Base-by-base conservation (phyloP, 768 basidiomycete species). In the Neoboletus subvelutipes region DNA sequence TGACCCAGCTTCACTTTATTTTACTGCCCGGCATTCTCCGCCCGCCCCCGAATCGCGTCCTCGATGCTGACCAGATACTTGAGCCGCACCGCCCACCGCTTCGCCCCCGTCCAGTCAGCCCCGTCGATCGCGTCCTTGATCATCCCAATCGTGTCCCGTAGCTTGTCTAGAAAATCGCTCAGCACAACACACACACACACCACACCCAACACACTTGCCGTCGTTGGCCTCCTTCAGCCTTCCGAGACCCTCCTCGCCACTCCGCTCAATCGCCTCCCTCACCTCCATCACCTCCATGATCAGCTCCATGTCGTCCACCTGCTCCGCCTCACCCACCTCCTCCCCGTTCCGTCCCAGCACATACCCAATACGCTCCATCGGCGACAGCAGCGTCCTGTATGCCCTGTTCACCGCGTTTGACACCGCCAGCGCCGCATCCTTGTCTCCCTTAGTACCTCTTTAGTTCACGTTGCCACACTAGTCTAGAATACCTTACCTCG, bases 341-440 rank as follows among this genome's bases (percentile, higher is more conserved):
- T 80, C 50, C 11, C 86, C 83, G 63, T 91, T 81, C 42, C 76
- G 77, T 42, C 79, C 75, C 15, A 96, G 78, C 64, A 97, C 84
- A 66, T 97, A 96, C 69, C 91, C 87, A 29, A 86, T 86, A 41
- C 94, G 84, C 28, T 80, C 75, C 34, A 93, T 72, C 3, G 94
- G 94, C 61, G 83, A 78, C n/a, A 78, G 67, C 40, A 98, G 81
- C 18, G 83, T 82, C 61, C 83, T 83, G 69, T 95, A 94, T 1
- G 93, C 94, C 68, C 83, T 82, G 67, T 97, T 97, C 9, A 96
- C 78, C 45, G 81, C 77, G 37, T 90, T 82, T 22, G 93, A 94
- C 57, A 90, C 51, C 6, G 66, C 60, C 40, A 46, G 58, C 24
- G 72, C 72, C 13, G 58, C 55, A 1, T 57, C 60, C 57, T 18